These are phyloP conservation scores for Penicillium sp. DNA, from an alignment of 2,329 filamentous ascomycete genomes.

Conservation along the genomic window DNA sequence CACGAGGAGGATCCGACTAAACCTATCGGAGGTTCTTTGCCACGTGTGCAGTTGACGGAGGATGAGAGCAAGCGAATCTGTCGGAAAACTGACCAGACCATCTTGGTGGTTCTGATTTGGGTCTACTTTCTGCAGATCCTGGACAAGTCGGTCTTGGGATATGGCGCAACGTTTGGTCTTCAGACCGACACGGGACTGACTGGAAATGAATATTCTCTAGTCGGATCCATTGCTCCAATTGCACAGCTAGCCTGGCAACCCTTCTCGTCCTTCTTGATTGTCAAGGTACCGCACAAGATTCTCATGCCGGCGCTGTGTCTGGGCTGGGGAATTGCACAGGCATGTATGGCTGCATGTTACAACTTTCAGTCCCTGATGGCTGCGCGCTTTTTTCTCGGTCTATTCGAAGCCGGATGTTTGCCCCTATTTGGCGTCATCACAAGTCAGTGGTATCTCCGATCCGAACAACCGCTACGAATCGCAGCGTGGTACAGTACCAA, in stretches of 20 bases:
- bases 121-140: constrained; percentile 56
- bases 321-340: constrained; percentile 55
- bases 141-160: constrained; percentile 64
- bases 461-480: constrained; percentile 66
- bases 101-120: constrained; percentile 55
- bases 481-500: constrained; percentile 71
- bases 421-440: constrained; percentile 52
- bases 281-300: constrained; percentile 63
- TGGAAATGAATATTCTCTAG: constrained; percentile 60
- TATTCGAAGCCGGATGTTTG: constrained; percentile 58
- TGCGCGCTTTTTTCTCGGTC: constrained; percentile 57
- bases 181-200: constrained; percentile 55
- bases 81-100: constrained; percentile 64
- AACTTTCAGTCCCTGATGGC: constrained; percentile 53
- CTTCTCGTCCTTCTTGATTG: constrained; percentile 63
- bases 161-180: constrained; percentile 61
- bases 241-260: constrained; percentile 66
- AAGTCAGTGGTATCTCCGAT: constrained; percentile 52
- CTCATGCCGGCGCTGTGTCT: constrained; percentile 58
- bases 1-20: constrained; percentile 26
- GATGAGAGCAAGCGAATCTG: constrained; percentile 59
- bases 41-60: constrained; percentile 35
- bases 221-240: constrained; percentile 63
- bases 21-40: neutral
- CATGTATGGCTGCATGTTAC: constrained; percentile 53